Conservation (phyloP, 768 basidiomycete genomes). For the Floccularia luteovirens region DNA sequence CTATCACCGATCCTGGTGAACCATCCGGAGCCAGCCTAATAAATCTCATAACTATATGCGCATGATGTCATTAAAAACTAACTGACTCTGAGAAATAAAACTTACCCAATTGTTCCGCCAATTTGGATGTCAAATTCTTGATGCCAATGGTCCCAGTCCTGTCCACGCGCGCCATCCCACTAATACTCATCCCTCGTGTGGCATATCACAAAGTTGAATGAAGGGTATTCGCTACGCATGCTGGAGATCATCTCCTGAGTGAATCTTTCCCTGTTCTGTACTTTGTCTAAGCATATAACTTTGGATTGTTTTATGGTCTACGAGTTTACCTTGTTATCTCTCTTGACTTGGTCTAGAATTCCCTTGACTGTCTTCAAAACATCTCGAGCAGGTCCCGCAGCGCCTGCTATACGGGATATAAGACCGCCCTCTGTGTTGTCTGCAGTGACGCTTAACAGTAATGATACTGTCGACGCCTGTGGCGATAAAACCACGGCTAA, state of each 20-base stretch:
- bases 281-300: too few relatives aligned
- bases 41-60: neutral
- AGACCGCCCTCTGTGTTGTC: too few relatives aligned
- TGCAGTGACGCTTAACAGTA: too few relatives aligned
- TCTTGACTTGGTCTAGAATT: too few relatives aligned
- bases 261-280: neutral
- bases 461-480: too few relatives aligned
- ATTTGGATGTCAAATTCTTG: neutral
- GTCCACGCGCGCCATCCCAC: neutral
- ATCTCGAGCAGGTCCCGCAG: too few relatives aligned
- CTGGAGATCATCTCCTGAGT: neutral
- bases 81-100: neutral
- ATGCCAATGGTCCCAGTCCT: neutral
- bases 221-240: neutral
- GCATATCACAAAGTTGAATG: neutral
- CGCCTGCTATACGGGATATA: too few relatives aligned
- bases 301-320: too few relatives aligned
- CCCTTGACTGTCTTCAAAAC: too few relatives aligned
- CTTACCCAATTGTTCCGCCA: neutral
- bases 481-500: too few relatives aligned
- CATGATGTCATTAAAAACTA: neutral
- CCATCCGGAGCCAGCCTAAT: neutral
- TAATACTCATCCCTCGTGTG: neutral
- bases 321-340: too few relatives aligned
- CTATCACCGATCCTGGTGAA: neutral